Evolutionary conservation across 345 rosid species (phyloP).

Genomic region (Anastatica hierochuntica): DNA sequence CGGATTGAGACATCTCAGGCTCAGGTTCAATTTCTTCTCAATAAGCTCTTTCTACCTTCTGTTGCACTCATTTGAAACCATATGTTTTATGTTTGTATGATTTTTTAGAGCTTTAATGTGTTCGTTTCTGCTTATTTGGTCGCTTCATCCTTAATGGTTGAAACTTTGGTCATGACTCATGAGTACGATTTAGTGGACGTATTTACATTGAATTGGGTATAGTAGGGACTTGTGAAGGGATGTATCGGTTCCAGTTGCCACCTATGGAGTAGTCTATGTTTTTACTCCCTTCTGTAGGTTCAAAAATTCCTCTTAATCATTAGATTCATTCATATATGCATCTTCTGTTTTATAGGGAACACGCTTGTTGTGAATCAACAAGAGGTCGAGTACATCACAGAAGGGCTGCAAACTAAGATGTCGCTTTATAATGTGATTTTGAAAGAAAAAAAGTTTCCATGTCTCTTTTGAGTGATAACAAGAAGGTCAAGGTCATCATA

Average conservation of each 20-base stretch:
- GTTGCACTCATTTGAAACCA: conserved; percentile 7
- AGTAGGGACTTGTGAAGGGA: background rate
- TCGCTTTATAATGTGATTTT: too few species aligned
- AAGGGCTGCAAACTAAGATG: too few species aligned
- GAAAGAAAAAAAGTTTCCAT: too few species aligned
- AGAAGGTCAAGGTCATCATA: too few species aligned
- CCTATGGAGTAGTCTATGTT: background rate
- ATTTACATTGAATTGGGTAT: background rate
- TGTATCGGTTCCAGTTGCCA: background rate
- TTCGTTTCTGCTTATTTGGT: background rate
- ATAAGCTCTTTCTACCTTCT: background rate
- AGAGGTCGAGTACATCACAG: too few species aligned
- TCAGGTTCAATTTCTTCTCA: conserved; percentile 44
- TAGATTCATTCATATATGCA: too few species aligned
- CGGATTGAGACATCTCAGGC: conserved; percentile 98
- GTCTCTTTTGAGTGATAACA: too few species aligned
- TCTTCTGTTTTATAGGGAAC: too few species aligned
- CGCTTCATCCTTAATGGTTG: conserved; percentile 1
- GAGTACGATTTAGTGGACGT: conserved; percentile 4
- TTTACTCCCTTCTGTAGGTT: background rate
- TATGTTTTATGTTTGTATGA: background rate
- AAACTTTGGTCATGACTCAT: too few species aligned
- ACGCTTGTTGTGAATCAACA: too few species aligned
- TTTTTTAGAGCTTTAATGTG: background rate
- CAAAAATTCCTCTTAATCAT: too few species aligned